A percentile compares a stretch with the other conserved stretches of the same genome.
Conservation (phyloP, 495 filamentous ascomycete genomes). For the Tuber calosporum region DNA sequence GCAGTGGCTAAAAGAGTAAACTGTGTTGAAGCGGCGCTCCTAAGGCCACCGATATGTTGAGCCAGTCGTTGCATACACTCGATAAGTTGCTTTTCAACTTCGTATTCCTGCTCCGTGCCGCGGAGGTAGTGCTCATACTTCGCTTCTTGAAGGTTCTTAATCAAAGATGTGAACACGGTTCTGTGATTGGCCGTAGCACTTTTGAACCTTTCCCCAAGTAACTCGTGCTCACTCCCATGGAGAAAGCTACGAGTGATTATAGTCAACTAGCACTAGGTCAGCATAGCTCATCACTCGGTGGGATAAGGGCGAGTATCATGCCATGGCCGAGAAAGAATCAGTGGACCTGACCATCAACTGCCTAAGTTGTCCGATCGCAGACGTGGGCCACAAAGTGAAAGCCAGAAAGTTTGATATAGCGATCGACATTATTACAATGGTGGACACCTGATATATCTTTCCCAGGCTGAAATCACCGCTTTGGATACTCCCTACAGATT, state of each 20-base stretch:
- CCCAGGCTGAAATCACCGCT: constrained; percentile 67
- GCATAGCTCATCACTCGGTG: not conserved
- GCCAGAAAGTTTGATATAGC: constrained; percentile 66
- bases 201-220: constrained; percentile 57
- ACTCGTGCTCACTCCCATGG: constrained; percentile 71
- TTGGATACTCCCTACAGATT: constrained; percentile 54
- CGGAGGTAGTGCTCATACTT: constrained; percentile 83
- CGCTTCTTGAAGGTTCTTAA: constrained; percentile 75
- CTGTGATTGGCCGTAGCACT: constrained; percentile 60
- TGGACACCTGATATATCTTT: constrained; percentile 80
- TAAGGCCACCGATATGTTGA: constrained; percentile 83
- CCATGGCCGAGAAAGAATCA: constrained; percentile 67
- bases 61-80: constrained; percentile 78
- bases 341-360: constrained; percentile 68
- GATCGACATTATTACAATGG: constrained; percentile 85
- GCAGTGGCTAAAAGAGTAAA: constrained; percentile 59
- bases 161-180: constrained; percentile 62
- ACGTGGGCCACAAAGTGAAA: constrained; percentile 70
- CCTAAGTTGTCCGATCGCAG: constrained; percentile 67
- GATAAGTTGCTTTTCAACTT: constrained; percentile 68
- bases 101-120: constrained; percentile 75
- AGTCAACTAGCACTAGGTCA: constrained; percentile 48
- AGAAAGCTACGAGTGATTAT: constrained; percentile 81
- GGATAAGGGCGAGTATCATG: constrained; percentile 1
- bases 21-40: constrained; percentile 82